phyloP scores from a whole-genome alignment of 192 early-diverging fungal species.

The Coemansia sp. region DNA sequence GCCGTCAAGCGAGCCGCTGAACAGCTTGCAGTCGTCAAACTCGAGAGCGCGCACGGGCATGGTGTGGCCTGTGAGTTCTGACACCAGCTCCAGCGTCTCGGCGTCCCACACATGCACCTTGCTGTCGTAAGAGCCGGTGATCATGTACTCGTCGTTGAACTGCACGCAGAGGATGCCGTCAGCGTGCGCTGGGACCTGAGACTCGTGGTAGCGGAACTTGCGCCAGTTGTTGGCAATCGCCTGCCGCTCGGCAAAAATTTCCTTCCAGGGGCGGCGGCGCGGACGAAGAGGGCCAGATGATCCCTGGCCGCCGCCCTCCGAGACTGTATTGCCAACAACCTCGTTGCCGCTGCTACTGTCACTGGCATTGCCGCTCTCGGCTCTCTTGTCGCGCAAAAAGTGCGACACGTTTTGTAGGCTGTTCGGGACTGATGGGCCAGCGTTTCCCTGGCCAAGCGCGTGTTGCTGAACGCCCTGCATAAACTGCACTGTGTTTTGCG shows the following conservation, averaged over 20 bases:
- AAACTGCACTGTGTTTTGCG: constrained; percentile 39
- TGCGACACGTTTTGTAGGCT: neutral
- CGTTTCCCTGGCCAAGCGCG: neutral
- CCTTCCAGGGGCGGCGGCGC: constrained; percentile 88
- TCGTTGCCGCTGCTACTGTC: constrained; percentile 34
- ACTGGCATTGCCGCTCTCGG: constrained; percentile 34
- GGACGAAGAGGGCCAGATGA: neutral
- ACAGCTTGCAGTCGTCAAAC: constrained; percentile 93
- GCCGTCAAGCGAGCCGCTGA: constrained; percentile 91
- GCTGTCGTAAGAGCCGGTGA: constrained; percentile 89
- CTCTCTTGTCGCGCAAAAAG: neutral
- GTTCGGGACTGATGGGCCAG: neutral
- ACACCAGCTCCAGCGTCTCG: constrained; percentile 79
- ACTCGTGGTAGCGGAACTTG: constrained; percentile 70
- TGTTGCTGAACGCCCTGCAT: constrained; percentile 22
- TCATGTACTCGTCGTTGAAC: constrained; percentile 82
- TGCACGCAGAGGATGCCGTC: constrained; percentile 93
- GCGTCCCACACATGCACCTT: constrained; percentile 89
- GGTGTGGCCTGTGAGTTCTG: constrained; percentile 82
- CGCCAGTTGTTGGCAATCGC: constrained; percentile 96
- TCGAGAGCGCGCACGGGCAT: constrained; percentile 87
- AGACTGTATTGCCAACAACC: neutral
- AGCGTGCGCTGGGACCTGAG: constrained; percentile 74
- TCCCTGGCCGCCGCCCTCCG: neutral
- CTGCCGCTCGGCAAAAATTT: constrained; percentile 91